Percentiles rank a stretch among this genome's conserved stretches.
Conservation (phyloP, 768 basidiomycete genomes). For the Albatrellus ellisii region DNA sequence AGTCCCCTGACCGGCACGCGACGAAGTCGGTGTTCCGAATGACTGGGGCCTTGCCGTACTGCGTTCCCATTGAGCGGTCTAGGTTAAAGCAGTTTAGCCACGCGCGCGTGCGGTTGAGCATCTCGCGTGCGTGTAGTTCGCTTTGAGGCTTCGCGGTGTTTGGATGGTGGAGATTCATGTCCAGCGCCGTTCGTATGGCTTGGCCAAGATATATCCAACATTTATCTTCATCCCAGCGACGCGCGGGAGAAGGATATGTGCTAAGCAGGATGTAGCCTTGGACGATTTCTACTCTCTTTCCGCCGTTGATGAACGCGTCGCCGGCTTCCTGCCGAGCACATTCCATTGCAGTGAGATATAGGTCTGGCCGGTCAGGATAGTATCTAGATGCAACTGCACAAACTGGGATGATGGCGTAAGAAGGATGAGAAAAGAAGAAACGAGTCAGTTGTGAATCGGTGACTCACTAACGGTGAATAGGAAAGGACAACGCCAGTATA, state of each 20-base stretch:
- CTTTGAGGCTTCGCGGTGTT: slow-evolving; percentile 59
- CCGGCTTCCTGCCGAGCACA: slow-evolving; percentile 69
- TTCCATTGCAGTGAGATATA: slow-evolving; percentile 60
- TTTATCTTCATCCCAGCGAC: slow-evolving; percentile 81
- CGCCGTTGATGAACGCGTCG: slow-evolving; percentile 56
- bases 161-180: slow-evolving; percentile 80
- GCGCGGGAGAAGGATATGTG: slow-evolving; percentile 60
- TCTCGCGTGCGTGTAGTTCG: slow-evolving; percentile 75
- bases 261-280: slow-evolving; percentile 73
- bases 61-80: slow-evolving; percentile 81
- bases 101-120: slow-evolving; percentile 79
- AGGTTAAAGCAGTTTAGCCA: slow-evolving; percentile 91
- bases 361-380: slow-evolving; percentile 47
- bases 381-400: slow-evolving; percentile 85
- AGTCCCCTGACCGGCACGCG: slow-evolving; percentile 38
- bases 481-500: slow-evolving; percentile 79
- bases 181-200: slow-evolving; percentile 78
- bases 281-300: slow-evolving; percentile 74
- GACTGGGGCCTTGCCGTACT: slow-evolving; percentile 83
- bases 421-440: background rate
- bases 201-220: slow-evolving; percentile 85
- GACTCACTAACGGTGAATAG: slow-evolving; percentile 81
- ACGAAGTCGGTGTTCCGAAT: slow-evolving; percentile 68
- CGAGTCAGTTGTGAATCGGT: too few species aligned
- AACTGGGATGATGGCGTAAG: slow-evolving; percentile 28